These are phyloP conservation scores for Paragyromitra xinjiangensis DNA, from an alignment of 495 filamentous ascomycete species.

Conservation along the genomic window DNA sequence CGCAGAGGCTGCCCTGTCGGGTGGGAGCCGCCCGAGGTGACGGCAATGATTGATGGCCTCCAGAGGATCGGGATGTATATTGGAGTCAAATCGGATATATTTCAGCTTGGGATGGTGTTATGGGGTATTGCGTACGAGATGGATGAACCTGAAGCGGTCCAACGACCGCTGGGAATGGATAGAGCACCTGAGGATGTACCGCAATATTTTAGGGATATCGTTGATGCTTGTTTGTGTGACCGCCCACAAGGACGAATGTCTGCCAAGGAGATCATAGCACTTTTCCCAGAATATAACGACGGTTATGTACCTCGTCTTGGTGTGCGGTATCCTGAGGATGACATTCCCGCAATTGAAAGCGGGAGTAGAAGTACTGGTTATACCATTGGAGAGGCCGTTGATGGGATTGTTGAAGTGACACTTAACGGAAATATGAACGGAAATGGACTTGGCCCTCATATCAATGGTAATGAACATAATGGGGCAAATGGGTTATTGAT, in stretches of 20 bases:
- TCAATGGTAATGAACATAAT: conserved; percentile 23
- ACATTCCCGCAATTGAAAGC: conserved; percentile 18
- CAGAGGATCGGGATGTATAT: conserved; percentile 98
- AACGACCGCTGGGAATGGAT: conserved; percentile 71
- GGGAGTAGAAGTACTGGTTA: conserved; percentile 34
- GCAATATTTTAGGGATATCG: conserved; percentile 67
- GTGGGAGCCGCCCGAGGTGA: conserved; percentile 96
- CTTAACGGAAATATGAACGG: conserved; percentile 23
- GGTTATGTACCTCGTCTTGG: conserved; percentile 36
- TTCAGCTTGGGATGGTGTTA: conserved; percentile 94
- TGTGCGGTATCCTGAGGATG: conserved; percentile 25
- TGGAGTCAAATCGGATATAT: conserved; percentile 95
- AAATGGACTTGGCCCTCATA: conserved; percentile 7
- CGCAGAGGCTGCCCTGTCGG: conserved; percentile 93
- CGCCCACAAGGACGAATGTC: conserved; percentile 66
- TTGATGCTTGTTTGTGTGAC: conserved; percentile 68
- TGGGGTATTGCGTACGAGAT: conserved; percentile 89
- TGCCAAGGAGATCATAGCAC: conserved; percentile 66
- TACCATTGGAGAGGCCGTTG: conserved; percentile 41
- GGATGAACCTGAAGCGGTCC: conserved; percentile 86
- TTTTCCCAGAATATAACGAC: conserved; percentile 61
- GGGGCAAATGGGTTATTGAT: conserved; percentile 34
- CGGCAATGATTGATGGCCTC: conserved; percentile 84
- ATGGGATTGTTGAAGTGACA: conserved; percentile 42
- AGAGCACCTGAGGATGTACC: conserved; percentile 64